Conservation (phyloP, 805 yeast genomes). For the Kuraishia piskuri region DNA sequence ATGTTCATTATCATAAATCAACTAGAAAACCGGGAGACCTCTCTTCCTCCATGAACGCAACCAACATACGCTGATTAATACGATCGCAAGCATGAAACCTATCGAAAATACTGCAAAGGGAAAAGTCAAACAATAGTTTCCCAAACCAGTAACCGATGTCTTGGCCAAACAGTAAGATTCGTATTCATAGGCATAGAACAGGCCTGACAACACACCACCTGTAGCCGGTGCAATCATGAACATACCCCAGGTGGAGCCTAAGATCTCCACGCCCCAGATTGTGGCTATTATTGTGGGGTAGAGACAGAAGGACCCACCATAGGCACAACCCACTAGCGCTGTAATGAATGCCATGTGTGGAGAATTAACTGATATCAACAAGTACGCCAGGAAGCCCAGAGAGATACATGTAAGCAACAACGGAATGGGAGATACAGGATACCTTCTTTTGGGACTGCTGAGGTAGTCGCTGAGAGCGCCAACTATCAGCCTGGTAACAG, state of each 20-base stretch:
- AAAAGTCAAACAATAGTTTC: slow-evolving; percentile 7
- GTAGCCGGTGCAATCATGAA: slow-evolving; percentile 85
- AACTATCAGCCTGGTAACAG: slow-evolving; percentile 51
- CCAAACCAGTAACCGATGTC: not conserved
- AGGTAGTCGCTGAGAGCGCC: slow-evolving; percentile 63
- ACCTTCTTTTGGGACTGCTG: slow-evolving; percentile 11
- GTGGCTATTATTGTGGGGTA: slow-evolving; percentile 79
- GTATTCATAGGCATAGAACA: slow-evolving; percentile 57
- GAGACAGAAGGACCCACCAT: slow-evolving; percentile 79
- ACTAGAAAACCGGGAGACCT: not conserved
- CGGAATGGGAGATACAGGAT: slow-evolving; percentile 4
- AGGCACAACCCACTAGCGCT: slow-evolving; percentile 54
- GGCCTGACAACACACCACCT: slow-evolving; percentile 63
- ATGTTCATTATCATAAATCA: not conserved
- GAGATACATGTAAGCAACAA: slow-evolving; percentile 4
- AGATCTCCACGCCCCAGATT: slow-evolving; percentile 80
- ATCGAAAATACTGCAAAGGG: slow-evolving; percentile 10
- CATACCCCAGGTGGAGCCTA: slow-evolving; percentile 91
- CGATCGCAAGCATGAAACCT: not conserved
- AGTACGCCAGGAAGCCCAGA: not conserved
- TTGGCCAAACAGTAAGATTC: slow-evolving; percentile 28
- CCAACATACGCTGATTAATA: not conserved
- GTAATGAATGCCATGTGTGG: slow-evolving; percentile 20
- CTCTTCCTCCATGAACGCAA: not conserved
- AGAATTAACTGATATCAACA: slow-evolving; percentile 9